A percentile compares a stretch with the other conserved stretches of the same genome.
Evolutionary conservation across 768 basidiomycete species (phyloP).

Genomic region (Pleurotus sapidus): DNA sequence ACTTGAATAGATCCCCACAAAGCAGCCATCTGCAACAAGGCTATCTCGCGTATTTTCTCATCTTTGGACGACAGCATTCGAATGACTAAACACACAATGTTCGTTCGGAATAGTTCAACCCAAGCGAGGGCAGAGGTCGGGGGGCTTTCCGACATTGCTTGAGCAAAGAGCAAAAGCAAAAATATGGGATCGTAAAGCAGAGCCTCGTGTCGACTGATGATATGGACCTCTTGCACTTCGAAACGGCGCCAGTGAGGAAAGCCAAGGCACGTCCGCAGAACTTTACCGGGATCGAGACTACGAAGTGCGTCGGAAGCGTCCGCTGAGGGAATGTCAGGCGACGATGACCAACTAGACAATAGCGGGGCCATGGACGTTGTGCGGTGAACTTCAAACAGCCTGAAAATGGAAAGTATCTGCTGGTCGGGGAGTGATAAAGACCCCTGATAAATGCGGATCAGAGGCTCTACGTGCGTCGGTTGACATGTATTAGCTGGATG

Average conservation of each 20-base stretch:
- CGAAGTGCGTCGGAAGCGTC: constrained; percentile 64
- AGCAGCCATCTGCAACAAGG: constrained; percentile 57
- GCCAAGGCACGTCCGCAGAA: constrained; percentile 67
- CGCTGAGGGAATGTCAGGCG: constrained; percentile 36
- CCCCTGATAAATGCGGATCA: constrained; percentile 73
- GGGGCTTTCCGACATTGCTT: constrained; percentile 57
- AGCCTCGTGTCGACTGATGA: constrained; percentile 23
- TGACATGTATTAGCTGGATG: constrained; percentile 87
- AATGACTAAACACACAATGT: constrained; percentile 70
- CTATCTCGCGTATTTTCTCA: constrained; percentile 53
- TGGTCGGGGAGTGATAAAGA: constrained; percentile 66
- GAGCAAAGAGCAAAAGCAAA: constrained; percentile 61
- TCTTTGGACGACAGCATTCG: constrained; percentile 71
- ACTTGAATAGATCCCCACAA: constrained; percentile 67
- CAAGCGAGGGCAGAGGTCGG: constrained; percentile 67
- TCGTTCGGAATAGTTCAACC: constrained; percentile 85
- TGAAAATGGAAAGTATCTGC: constrained; percentile 70
- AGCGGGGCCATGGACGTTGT: constrained; percentile 63
- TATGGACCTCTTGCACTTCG: constrained; percentile 26
- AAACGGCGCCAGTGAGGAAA: constrained; percentile 68
- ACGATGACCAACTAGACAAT: constrained; percentile 63
- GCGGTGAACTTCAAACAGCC: constrained; percentile 71
- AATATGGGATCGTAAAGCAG: constrained; percentile 81
- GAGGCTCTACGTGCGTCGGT: constrained; percentile 74
- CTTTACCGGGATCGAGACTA: constrained; percentile 61